Evolutionary conservation across 116 monocot genomes (phyloP), one percentile per base, ranked within the genome.

Genomic region (Phalaenopsis hybrid): DNA sequence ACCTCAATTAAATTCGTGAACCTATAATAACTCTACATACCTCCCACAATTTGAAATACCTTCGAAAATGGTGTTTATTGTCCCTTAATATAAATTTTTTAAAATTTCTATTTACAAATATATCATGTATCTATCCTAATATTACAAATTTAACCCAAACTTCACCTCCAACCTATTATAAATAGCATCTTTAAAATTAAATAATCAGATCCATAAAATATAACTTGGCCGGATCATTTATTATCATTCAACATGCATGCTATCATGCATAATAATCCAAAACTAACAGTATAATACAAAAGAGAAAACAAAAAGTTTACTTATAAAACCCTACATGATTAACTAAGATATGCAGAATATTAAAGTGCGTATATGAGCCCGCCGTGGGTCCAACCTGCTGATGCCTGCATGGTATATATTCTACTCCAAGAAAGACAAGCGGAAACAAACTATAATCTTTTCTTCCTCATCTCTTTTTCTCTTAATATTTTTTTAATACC

Each of bases 331-430:
- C 55, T 55, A 65, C 21, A 23, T 23, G 23, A 8, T 65, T 65
- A 65, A 65, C 65, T 65, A 65, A 65, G 65, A 65, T 65, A 65
- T 23, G 65, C 65, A 65, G 21, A 65, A 25, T 65, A 65, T 65
- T 25, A 65, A 21, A 65, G 4, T 65, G 4, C 23, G 25, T 63
- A 63, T 23, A 72, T 2, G 23, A 77, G 52, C 2, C 45, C 21
- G 34, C 8, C 75, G 74, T 85, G 78, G 81, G 85, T 28, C 81
- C 75, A 31, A 70, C 20, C 28, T 49, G 81, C 77, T 76, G 84
- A 77, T 55, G 81, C 44, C 63, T 77, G 81, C 81, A 77, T 84
- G 83, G 73, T 86, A 72, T 74, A 81, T 83, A 87, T 87, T 87
- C 84, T 81, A 59, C 44, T 50, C 69, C 41, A 72, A 37, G 37